phyloP scores from a whole-genome alignment of 306 rosid genomes.

The Urtica urens region DNA sequence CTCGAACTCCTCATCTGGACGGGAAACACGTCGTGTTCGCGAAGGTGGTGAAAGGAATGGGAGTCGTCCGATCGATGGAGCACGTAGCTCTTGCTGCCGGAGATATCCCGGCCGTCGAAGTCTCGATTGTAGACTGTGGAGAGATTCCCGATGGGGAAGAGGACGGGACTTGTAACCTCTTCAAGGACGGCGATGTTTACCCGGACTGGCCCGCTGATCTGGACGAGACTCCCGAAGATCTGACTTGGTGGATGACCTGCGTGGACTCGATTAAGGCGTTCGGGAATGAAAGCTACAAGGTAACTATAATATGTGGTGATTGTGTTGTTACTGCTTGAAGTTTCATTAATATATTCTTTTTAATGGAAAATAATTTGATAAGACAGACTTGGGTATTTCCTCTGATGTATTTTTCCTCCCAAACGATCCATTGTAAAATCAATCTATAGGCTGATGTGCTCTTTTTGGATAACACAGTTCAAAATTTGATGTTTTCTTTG shows the following conservation, averaged over 20 bases:
- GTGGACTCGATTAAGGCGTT: constrained; percentile 59
- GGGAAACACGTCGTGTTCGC: constrained; percentile 93
- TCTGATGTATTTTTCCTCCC: too few relatives aligned
- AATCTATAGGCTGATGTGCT: too few relatives aligned
- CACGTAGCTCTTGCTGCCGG: constrained; percentile 35
- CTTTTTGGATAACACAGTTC: too few relatives aligned
- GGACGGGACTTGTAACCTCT: constrained; percentile 70
- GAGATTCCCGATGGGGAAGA: constrained; percentile 59
- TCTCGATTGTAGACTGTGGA: constrained; percentile 55
- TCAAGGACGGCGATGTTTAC: constrained; percentile 73
- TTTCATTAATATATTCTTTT: too few relatives aligned
- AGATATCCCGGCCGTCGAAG: constrained; percentile 46
- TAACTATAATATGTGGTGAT: too few relatives aligned
- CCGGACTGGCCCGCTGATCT: constrained; percentile 96
- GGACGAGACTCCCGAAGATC: constrained; percentile 46
- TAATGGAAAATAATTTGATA: too few relatives aligned
- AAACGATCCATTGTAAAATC: too few relatives aligned
- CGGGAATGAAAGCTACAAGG: constrained; percentile 74
- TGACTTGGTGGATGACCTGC: constrained; percentile 73
- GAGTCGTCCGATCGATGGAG: constrained; percentile 73
- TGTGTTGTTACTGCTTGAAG: too few relatives aligned
- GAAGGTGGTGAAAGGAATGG: constrained; percentile 80
- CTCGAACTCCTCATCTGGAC: constrained; percentile 73
- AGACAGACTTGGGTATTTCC: too few relatives aligned
- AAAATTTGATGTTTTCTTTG: neutral